Conservation (phyloP, 148 eudicot species). For the Rheum nobile region DNA sequence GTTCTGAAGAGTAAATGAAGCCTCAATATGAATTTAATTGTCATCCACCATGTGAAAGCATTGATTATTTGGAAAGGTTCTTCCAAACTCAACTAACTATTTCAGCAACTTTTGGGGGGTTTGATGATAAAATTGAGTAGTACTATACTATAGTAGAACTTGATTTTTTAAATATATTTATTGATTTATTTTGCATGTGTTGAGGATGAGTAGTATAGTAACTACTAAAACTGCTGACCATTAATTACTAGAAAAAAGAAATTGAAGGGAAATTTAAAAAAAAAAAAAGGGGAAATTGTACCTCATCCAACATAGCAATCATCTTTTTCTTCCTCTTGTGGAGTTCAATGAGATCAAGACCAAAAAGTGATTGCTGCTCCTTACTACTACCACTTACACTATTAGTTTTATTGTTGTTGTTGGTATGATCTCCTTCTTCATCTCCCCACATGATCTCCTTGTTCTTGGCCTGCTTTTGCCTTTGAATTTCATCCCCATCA, state of each 20-base stretch:
- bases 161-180: not conserved
- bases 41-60: conserved; percentile 43
- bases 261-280: not conserved
- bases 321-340: conserved; percentile 73
- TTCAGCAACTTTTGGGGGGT: conserved; percentile 16
- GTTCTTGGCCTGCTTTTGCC: conserved; percentile 18
- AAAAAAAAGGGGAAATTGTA: conserved; percentile 10
- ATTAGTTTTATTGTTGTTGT: not conserved
- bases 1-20: conserved; percentile 31
- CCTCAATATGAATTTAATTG: conserved; percentile 14
- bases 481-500: conserved; percentile 18
- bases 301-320: conserved; percentile 89
- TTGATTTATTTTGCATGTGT: not conserved
- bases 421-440: conserved; percentile 16
- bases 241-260: not conserved
- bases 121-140: not conserved
- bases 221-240: too few species aligned
- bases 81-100: conserved; percentile 36
- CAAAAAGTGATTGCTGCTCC: conserved; percentile 29
- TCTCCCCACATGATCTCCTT: conserved; percentile 17
- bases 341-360: conserved; percentile 55
- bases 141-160: not conserved
- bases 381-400: conserved; percentile 12
- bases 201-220: not conserved
- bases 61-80: conserved; percentile 23